Evolutionary conservation across 164 flowering plant genomes (phyloP).

Genomic region (Nymphaea thermarum): DNA sequence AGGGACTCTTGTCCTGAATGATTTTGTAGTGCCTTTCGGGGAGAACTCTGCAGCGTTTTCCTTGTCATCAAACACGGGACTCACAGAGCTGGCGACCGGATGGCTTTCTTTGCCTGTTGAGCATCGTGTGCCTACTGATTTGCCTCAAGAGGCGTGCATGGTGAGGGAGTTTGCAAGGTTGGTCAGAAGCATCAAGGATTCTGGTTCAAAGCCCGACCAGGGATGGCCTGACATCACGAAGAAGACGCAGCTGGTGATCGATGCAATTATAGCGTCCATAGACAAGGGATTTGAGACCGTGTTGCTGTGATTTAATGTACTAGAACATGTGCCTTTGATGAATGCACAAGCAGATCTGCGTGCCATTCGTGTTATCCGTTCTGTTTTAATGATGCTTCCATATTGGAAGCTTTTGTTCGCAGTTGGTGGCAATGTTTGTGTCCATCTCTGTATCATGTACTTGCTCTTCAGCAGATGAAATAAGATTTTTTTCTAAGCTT

Average conservation of each 20-base stretch:
- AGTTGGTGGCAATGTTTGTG: no score
- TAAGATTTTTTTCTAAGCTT: no score
- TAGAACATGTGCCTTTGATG: no score
- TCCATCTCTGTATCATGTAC: no score
- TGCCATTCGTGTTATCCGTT: no score
- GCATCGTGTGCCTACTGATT: slow-evolving; percentile 13
- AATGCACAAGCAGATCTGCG: no score
- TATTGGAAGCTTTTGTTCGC: no score
- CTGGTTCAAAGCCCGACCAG: slow-evolving; percentile 13
- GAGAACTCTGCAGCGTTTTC: slow-evolving; percentile 16
- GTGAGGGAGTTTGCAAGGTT: slow-evolving; percentile 24
- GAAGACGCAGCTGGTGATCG: slow-evolving; percentile 26
- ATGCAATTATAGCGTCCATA: slow-evolving; percentile 27
- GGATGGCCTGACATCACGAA: slow-evolving; percentile 22
- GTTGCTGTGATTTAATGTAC: not conserved
- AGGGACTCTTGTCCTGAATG: slow-evolving; percentile 20
- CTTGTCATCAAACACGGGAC: slow-evolving; percentile 7
- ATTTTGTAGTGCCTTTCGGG: slow-evolving; percentile 18
- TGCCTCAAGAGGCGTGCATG: slow-evolving; percentile 34
- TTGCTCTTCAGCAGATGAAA: no score
- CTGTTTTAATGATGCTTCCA: no score
- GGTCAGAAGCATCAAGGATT: slow-evolving; percentile 11
- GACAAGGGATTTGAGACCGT: slow-evolving; percentile 17
- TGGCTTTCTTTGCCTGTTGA: slow-evolving; percentile 14
- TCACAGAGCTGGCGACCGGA: slow-evolving; percentile 15